Percentiles rank a stretch among this genome's conserved stretches.
phyloP scores from a whole-genome alignment of 2,329 filamentous ascomycete genomes.

The Bipolaris zeicola region DNA sequence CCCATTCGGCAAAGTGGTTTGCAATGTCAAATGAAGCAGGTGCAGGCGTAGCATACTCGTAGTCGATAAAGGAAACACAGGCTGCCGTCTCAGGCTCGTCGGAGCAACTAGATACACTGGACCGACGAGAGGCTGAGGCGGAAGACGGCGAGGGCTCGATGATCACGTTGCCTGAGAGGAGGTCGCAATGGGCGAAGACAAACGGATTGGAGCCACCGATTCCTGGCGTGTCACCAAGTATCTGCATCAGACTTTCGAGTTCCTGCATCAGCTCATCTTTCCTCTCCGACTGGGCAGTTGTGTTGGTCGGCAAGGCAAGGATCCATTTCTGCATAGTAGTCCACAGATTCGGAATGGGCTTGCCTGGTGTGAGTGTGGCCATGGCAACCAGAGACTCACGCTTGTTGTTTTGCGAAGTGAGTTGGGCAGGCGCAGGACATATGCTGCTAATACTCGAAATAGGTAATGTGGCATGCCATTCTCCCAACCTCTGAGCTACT shows the following conservation, averaged over 20 bases:
- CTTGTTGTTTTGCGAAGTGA: slow-evolving; percentile 42
- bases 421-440: slow-evolving; percentile 40
- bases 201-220: slow-evolving; percentile 73
- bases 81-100: slow-evolving; percentile 38
- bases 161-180: slow-evolving; percentile 96
- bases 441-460: slow-evolving; percentile 57
- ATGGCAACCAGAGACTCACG: slow-evolving; percentile 46
- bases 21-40: slow-evolving; percentile 95
- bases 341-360: slow-evolving; percentile 86
- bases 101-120: slow-evolving; percentile 40
- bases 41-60: slow-evolving; percentile 94
- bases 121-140: slow-evolving; percentile 40
- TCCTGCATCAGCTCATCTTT: slow-evolving; percentile 75
- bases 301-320: slow-evolving; percentile 75
- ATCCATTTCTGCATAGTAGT: slow-evolving; percentile 97
- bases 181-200: slow-evolving; percentile 93
- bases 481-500: slow-evolving; percentile 80
- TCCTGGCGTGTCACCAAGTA: slow-evolving; percentile 77
- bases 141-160: slow-evolving; percentile 63
- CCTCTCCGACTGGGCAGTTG: slow-evolving; percentile 69
- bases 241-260: slow-evolving; percentile 69
- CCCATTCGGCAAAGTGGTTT: slow-evolving; percentile 99
- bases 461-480: slow-evolving; percentile 84
- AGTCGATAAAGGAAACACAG: slow-evolving; percentile 79
- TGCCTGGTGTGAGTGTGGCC: slow-evolving; percentile 62